phyloP scores from a whole-genome alignment of 306 rosid genomes.

The Cyclanthera cordifolia region DNA sequence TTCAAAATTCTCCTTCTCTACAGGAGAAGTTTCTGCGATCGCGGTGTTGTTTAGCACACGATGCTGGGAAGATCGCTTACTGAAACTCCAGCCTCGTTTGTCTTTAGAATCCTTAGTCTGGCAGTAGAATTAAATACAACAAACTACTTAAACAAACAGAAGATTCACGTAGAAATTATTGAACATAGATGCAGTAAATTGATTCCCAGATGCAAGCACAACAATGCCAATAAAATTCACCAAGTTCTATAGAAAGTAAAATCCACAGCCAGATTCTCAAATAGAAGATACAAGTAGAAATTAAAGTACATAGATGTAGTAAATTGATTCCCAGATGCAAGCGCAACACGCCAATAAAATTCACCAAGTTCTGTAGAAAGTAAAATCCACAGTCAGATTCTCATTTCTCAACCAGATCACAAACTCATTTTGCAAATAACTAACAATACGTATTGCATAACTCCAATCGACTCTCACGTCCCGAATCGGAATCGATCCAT shows the following conservation, averaged over 20 bases:
- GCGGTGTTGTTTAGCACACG: conserved; percentile 88
- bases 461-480: not conserved
- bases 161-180: not conserved
- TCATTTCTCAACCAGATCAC: conserved; percentile 8
- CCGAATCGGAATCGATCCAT: not conserved
- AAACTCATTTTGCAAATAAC: not conserved
- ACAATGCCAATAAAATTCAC: conserved; percentile 1
- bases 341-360: not conserved
- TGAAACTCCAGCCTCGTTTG: conserved; percentile 91
- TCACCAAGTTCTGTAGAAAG: not conserved
- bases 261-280: conserved; percentile 6
- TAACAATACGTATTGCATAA: conserved; percentile 2
- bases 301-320: not conserved
- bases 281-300: not conserved
- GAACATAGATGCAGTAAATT: not conserved
- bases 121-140: conserved; percentile 7
- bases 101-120: conserved; percentile 63
- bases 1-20: conserved; percentile 54
- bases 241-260: not conserved
- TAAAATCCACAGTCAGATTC: conserved; percentile 1
- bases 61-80: conserved; percentile 71
- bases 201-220: conserved; percentile 2
- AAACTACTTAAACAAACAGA: not conserved
- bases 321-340: conserved; percentile 3
- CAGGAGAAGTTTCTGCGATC: conserved; percentile 40